Base-by-base conservation (phyloP, 1,284 basidiomycete genomes). In the Ustilago esculenta region DNA sequence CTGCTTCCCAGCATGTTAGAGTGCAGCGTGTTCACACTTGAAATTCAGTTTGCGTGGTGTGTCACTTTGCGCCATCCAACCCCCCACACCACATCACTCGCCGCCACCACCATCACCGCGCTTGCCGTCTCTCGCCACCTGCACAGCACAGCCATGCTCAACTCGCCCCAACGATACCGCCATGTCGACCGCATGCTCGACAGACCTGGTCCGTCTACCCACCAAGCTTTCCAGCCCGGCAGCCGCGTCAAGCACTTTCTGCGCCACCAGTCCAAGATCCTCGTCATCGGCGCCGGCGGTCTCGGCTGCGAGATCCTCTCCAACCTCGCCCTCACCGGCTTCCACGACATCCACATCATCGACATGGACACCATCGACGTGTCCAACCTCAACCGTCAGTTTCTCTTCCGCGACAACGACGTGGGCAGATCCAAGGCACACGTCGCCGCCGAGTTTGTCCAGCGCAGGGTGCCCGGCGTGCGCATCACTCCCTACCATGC, bases 291-390 rank as follows among this genome's bases (percentile, higher is more conserved):
- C 17, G 75, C 73, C 1, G 80, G 80, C 17, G 80, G 80, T 3
- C 72, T 81, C 4, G 80, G 80, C 11, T 81, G 80, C 60, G 80
- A 81, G 50, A 80, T 81, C 43, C 71, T 81, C n/a, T 63, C 73
- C 46, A 81, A 81, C 27, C 47, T 72, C 21, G 73, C 77, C 1
- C 57, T 78, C 7, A 90, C 92, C 48, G 96, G 96, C 18, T 98
- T 98, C 87, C 91, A 90, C 81, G 90, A 98, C 79, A 96, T 98
- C 66, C 92, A 98, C 85, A 94, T 99, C 72, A 98, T 99, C 81
- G 96, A 99, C 85, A 98, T 99, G 95, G 96, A 99, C 85, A 98
- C 95, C 5, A 99, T 98, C 82, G 96, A 99, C 83, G 92, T 98
- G 76, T 96, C 93, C 77, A 99, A 99, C 81, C 86, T 99, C 73